Conservation (phyloP, 208 protist genomes). For the Trypanosoma lewisi region DNA sequence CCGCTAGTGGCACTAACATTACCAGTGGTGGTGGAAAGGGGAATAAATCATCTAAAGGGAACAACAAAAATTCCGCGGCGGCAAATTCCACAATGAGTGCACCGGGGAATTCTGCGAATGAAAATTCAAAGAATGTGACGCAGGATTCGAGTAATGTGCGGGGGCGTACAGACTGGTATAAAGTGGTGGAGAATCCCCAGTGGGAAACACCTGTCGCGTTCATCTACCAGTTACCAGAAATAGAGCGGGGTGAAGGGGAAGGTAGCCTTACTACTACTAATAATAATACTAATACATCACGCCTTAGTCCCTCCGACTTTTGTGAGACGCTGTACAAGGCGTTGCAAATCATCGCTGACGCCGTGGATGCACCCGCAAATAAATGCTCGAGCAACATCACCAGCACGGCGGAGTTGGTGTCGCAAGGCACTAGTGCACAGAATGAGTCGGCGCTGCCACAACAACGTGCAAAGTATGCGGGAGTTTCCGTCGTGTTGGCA, state of each 20-base stretch:
- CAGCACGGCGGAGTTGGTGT: not conserved
- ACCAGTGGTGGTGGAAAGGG: not conserved
- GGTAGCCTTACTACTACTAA: no score
- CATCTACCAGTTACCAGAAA: slow-evolving; percentile 19
- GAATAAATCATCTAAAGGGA: not conserved
- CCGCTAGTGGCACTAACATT: not conserved
- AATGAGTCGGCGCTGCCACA: no score
- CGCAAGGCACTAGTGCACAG: not conserved
- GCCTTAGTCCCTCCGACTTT: not conserved
- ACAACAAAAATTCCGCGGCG: not conserved
- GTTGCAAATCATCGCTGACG: slow-evolving; percentile 14
- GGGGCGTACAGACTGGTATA: slow-evolving; percentile 18
- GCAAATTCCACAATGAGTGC: not conserved
- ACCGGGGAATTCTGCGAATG: not conserved
- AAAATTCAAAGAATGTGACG: not conserved
- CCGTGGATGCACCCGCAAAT: not conserved
- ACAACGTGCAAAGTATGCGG: no score
- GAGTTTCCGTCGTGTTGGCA: slow-evolving; percentile 5
- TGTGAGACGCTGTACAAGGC: slow-evolving; percentile 9
- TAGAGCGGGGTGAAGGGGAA: slow-evolving; percentile 16
- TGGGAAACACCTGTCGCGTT: slow-evolving; percentile 18
- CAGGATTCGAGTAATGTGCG: not conserved
- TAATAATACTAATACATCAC: no score
- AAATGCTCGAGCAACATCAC: not conserved
- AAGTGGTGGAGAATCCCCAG: slow-evolving; percentile 10